Percentiles rank a stretch among this genome's conserved stretches.
These are phyloP conservation scores for Aspergillus eucalypticola DNA, from an alignment of 2,329 filamentous ascomycete genomes.

Conservation along the genomic window DNA sequence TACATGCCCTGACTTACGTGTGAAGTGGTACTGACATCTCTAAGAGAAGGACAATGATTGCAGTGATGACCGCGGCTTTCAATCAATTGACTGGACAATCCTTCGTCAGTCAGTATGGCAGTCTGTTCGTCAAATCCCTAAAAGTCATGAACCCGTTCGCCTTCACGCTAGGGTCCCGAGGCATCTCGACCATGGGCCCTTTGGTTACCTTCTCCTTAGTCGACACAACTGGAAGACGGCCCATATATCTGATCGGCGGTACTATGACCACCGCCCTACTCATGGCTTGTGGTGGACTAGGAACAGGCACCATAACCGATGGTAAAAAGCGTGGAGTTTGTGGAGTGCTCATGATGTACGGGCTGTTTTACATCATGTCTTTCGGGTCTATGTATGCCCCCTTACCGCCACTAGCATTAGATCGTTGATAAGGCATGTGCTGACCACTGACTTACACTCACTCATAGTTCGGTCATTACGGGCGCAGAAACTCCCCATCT, in stretches of 20 bases:
- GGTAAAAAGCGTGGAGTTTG: slow-evolving; percentile 6
- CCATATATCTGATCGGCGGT: not conserved
- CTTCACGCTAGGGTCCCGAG: not conserved
- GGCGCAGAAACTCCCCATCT: slow-evolving; percentile 3
- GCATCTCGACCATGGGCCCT: not conserved
- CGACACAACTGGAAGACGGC: not conserved
- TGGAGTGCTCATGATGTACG: slow-evolving; percentile 2
- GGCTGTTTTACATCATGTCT: slow-evolving; percentile 5
- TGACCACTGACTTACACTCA: not conserved
- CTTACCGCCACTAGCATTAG: not conserved
- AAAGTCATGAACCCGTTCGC: not conserved
- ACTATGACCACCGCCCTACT: not conserved
- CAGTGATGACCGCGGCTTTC: not conserved
- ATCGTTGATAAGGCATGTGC: too few relatives aligned
- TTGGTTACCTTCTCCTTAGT: not conserved
- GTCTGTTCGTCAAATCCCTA: not conserved
- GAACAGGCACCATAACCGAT: not conserved
- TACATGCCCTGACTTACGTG: not conserved
- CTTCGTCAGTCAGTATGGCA: slow-evolving; percentile 3
- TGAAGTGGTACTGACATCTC: not conserved
- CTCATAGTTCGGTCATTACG: not conserved
- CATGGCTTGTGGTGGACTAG: not conserved
- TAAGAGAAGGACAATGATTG: not conserved
- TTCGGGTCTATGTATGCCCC: not conserved
- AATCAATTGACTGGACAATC: not conserved